Evolutionary conservation across 2,329 filamentous ascomycete genomes (phyloP), one percentile per base, ranked within the genome.

Genomic region (Bipolaris bicolor): DNA sequence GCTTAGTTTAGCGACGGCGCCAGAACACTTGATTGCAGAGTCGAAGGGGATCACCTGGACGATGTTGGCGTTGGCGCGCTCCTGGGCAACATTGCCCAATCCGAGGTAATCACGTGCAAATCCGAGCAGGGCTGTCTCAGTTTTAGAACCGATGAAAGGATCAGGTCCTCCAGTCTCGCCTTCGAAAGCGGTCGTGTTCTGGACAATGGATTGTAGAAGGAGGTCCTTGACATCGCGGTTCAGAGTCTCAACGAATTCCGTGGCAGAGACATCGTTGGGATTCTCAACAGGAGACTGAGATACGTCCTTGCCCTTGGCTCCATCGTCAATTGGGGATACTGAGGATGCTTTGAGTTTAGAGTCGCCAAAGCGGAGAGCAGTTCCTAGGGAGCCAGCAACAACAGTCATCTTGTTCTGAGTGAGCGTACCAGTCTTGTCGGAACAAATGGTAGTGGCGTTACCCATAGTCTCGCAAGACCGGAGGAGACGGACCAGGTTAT

Each of bases 401-500:
- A 92, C 89, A 0, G 87, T 79, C 78, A 80, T 80, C 61, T 78
- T 78, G 70, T 80, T 80, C 47, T 70, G 76, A 31, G 74, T 78
- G 2, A 78, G 65, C 18, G 76, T 78, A 39, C 76, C 76, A 5
- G 76, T 78, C 49, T 78, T 78, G 68, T 89, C 90, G 3, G 90
- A 92, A 76, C 90, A 94, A 34, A 94, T 88, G 0, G 90, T 89
- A 1, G 86, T 88, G 26, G 86, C 86, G 65, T 90, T 90, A 5
- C 87, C 87, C 87, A 90, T 89, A 3, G 87, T 88, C 73, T 90
- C 88, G 69, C 87, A 89, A 57, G 87, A 87, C 56, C 86, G 83
- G 26, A 90, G 79, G 33, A 88, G 80, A 55, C 87, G 85, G n/a
- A 90, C 88, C 29, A 90, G 77, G 61, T 89, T 90, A 77, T 89